Base-by-base conservation (phyloP, 768 basidiomycete species). In the Suillus decipiens region DNA sequence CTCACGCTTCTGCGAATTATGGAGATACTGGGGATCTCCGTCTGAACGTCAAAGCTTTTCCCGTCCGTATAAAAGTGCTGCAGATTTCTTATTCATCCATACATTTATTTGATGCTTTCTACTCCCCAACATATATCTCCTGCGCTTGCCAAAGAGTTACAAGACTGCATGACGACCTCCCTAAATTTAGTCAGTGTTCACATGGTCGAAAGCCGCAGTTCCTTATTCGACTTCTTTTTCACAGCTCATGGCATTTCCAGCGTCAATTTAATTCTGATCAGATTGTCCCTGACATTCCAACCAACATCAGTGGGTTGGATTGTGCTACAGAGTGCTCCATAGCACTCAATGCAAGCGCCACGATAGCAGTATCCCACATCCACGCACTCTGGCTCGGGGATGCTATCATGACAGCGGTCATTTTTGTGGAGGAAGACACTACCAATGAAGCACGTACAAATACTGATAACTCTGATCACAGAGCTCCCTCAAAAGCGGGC, bases 181-280 rank as follows among this genome's bases (percentile, higher is more conserved):
- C 56, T 74, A 4, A 70, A 61, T 57, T 19, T 74, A 61, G 74
- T 69, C 55, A 51, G 54, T 56, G 24, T 42, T 41, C 59, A 24
- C 14, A 17, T 15, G 56, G 9, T 57, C n/a, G 22, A 33, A 17
- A 60, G 1, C 6, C 24, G 14, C 33, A n/a, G 34, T 31, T 6
- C 11, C 36, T 22, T 34, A n/a, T n/a, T 12, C 55, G 22, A 33
- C 36, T 41, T 33, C 24, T 37, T 41, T 36, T 7, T 53, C 10
- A 53, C 51, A 75, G 74, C 71, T 74, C 50, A 60, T 68, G 61
- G 63, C 67, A n/a, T 71, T 75, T 63, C 66, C 73, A 34, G 60
- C 67, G 73, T 75, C 22, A 51, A 75, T 62, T 14, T 3, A 55
- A 47, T 34, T 31, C n/a, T 42, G 22, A 45, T 19, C 10, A 6